A percentile compares a stretch with the other conserved stretches of the same genome.
These are phyloP conservation scores for Shiraia sp. DNA, from an alignment of 2,329 filamentous ascomycete species.

Conservation along the genomic window DNA sequence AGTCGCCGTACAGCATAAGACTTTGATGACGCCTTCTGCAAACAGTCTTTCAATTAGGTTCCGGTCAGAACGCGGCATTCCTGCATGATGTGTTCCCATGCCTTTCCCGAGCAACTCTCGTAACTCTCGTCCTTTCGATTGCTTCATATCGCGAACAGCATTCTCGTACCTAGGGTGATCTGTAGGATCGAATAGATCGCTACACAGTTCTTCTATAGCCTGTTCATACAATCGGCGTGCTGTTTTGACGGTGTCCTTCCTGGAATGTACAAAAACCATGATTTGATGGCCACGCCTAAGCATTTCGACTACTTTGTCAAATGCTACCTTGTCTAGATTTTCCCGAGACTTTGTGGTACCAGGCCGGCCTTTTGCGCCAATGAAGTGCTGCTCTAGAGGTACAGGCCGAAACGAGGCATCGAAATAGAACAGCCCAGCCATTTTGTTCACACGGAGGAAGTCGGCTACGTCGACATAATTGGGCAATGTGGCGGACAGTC, in stretches of 20 bases:
- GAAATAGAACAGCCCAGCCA: conserved; percentile 94
- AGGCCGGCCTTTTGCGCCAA: conserved; percentile 91
- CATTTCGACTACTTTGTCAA: conserved; percentile 96
- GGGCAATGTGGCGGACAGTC: conserved; percentile 90
- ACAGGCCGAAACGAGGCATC: conserved; percentile 95
- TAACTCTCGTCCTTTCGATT: conserved; percentile 82
- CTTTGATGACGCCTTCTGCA: conserved; percentile 87
- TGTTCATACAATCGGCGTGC: conserved; percentile 85
- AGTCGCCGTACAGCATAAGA: conserved; percentile 97
- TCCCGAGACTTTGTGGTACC: conserved; percentile 81
- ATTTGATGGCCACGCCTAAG: conserved; percentile 89
- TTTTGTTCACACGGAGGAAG: conserved; percentile 93
- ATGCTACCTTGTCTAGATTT: conserved; percentile 83
- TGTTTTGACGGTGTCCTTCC: conserved; percentile 89
- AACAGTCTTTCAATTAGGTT: conserved; percentile 97
- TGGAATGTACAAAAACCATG: conserved; percentile 98
- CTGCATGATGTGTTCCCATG: conserved; percentile 93
- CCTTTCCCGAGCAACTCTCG: conserved; percentile 88
- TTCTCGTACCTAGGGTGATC: conserved; percentile 78
- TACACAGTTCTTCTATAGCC: conserved; percentile 76
- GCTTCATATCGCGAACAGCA: conserved; percentile 82
- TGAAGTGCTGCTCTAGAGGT: conserved; percentile 94
- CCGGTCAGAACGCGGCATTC: conserved; percentile 90
- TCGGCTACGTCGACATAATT: conserved; percentile 98
- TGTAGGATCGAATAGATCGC: conserved; percentile 81